Evolutionary conservation across 306 rosid species (phyloP), one percentile per base, ranked within the genome.

Genomic region (Rubus parviflorus): DNA sequence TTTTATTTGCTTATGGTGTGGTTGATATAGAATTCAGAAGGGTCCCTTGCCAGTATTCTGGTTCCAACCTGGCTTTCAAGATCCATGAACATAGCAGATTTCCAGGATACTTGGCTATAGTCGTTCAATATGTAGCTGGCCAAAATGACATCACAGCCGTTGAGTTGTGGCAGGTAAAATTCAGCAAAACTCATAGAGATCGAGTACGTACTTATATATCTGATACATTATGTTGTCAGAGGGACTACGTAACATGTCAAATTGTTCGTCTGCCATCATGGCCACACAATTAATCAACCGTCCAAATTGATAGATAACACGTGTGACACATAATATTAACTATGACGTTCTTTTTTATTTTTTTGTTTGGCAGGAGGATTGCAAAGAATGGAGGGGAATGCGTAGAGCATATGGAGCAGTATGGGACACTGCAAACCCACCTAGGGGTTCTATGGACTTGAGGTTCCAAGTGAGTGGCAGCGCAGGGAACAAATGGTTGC

Each of bases 351-450:
- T 1, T 13, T 12, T 11, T 14, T 45, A 4, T 42, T 22, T 17
- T 54, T 37, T 2, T 41, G 38, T 43, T 46, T 69, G 19, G 80
- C 75, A 94, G 94, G 97, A 82, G 81, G 90, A 90, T 43, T 67
- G 76, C 84, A 15, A 89, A 42, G 87, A 83, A 62, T 92, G 98
- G 97, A 86, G 80, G 70, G 80, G 82, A 0, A 25, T 92, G 89
- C 83, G 98, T 0, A 88, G 91, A 66, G 88, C 80, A 1, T 89
- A 52, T 52, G 98, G 97, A 61, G 90, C 79, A 56, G 93, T 92
- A 40, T 94, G 89, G 87, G 98, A 94, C 81, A 75, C 54, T 40
- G 56, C 58, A 8, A 85, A 58, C 75, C 93, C 96, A 52, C 95
- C 98, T 60, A 58, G 64, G 5, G 93, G 93, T 9, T 41, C 83